Percentiles rank a stretch among this genome's conserved stretches.
Conservation (phyloP, 1,139 yeast species). For the Pichia sp. region DNA sequence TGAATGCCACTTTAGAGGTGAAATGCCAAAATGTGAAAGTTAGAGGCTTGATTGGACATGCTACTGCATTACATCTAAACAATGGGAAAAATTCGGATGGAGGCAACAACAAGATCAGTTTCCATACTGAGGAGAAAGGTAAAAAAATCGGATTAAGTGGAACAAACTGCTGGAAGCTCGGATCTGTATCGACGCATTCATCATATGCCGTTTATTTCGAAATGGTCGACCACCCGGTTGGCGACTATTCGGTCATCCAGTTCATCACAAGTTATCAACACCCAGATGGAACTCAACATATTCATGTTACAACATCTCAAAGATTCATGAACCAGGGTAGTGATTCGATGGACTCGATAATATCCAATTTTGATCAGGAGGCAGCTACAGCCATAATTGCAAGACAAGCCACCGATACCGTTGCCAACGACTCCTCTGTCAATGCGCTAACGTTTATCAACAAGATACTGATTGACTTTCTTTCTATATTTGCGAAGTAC, state of each 20-base stretch:
- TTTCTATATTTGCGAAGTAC: constrained; percentile 79
- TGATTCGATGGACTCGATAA: constrained; percentile 24
- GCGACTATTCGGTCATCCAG: constrained; percentile 49
- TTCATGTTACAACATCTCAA: constrained; percentile 42
- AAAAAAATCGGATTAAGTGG: constrained; percentile 43
- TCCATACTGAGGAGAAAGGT: constrained; percentile 20
- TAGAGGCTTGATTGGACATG: constrained; percentile 59
- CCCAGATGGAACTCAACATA: constrained; percentile 45
- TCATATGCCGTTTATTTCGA: constrained; percentile 58
- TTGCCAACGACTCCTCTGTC: constrained; percentile 51
- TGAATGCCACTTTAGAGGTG: constrained; percentile 57
- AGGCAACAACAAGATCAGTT: neutral
- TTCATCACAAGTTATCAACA: constrained; percentile 73
- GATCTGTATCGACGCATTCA: constrained; percentile 52
- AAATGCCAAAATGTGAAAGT: constrained; percentile 48
- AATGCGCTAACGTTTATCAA: constrained; percentile 85
- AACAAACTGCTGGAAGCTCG: constrained; percentile 59
- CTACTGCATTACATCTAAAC: constrained; percentile 32
- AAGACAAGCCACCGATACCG: constrained; percentile 46
- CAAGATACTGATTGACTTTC: constrained; percentile 70
- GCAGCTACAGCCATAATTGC: constrained; percentile 64
- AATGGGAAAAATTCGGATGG: constrained; percentile 22
- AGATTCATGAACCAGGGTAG: constrained; percentile 27
- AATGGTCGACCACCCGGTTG: constrained; percentile 33
- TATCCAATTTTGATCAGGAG: constrained; percentile 30